Evolutionary conservation across 441 rosid species (phyloP).

Genomic region (Gossypium schwendimanii): DNA sequence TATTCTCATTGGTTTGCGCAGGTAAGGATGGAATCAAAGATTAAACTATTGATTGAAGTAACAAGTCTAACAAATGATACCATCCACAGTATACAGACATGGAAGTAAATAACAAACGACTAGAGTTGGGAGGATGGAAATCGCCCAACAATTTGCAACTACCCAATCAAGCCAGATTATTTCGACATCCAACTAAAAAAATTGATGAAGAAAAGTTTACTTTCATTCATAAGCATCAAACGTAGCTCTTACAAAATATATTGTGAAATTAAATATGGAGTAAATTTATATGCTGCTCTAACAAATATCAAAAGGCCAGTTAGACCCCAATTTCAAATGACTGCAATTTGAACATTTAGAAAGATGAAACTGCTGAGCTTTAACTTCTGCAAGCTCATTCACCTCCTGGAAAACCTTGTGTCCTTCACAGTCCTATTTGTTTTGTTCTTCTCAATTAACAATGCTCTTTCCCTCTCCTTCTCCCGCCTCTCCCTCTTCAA

Average conservation of each 20-base stretch:
- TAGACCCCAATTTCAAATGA: neutral
- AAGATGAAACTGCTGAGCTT: neutral
- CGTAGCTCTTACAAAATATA: neutral
- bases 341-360: neutral
- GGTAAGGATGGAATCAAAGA: neutral
- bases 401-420: constrained; percentile 45
- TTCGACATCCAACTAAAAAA: too few species aligned
- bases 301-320: neutral
- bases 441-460: constrained; percentile 42
- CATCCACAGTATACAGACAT: neutral
- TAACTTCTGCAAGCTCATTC: constrained; percentile 6
- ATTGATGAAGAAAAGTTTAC: neutral
- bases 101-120: neutral
- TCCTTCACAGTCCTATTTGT: constrained; percentile 20
- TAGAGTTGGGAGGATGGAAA: neutral
- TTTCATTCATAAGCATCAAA: neutral
- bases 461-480: constrained; percentile 57
- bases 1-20: too few species aligned
- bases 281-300: neutral
- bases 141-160: too few species aligned
- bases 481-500: constrained; percentile 65
- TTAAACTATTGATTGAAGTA: neutral
- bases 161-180: too few species aligned
- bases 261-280: neutral
- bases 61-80: neutral